Evolutionary conservation across 2,329 filamentous ascomycete species (phyloP).

Genomic region (Aaosphaeria arxii): DNA sequence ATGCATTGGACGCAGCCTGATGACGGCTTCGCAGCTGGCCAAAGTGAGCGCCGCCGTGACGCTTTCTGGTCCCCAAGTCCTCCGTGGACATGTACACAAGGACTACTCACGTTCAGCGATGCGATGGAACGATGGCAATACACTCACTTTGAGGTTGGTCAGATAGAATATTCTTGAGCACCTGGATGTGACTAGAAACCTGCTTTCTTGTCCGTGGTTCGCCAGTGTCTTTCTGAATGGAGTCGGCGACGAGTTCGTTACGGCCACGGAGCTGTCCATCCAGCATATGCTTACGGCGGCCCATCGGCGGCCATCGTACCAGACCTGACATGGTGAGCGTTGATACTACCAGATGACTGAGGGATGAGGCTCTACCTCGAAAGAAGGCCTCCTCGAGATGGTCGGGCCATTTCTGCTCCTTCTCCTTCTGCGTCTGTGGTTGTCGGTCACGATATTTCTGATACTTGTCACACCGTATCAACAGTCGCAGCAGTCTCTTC

Average conservation of each 20-base stretch:
- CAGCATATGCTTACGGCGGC: slow-evolving; percentile 49
- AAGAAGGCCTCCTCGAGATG: slow-evolving; percentile 49
- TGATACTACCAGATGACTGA: slow-evolving; percentile 1
- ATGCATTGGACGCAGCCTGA: slow-evolving; percentile 4
- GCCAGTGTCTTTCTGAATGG: slow-evolving; percentile 55
- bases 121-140: neutral
- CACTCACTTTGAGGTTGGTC: slow-evolving; percentile 52
- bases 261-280: slow-evolving; percentile 55
- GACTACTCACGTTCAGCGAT: slow-evolving; percentile 29
- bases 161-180: slow-evolving; percentile 56
- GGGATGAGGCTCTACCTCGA: slow-evolving; percentile 35
- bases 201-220: slow-evolving; percentile 55
- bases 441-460: slow-evolving; percentile 46
- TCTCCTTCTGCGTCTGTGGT: slow-evolving; percentile 26
- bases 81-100: slow-evolving; percentile 41
- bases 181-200: slow-evolving; percentile 63
- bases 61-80: slow-evolving; percentile 23
- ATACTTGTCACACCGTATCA: slow-evolving; percentile 40
- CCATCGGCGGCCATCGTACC: slow-evolving; percentile 58
- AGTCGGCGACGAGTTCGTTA: slow-evolving; percentile 61
- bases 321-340: slow-evolving; percentile 13
- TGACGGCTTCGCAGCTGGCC: slow-evolving; percentile 21
- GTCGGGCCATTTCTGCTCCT: slow-evolving; percentile 46
- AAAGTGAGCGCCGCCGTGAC: slow-evolving; percentile 12
- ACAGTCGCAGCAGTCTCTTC: slow-evolving; percentile 23